These are phyloP conservation scores for Aspergillus fructus DNA, from an alignment of 2,329 filamentous ascomycete genomes.

Conservation along the genomic window DNA sequence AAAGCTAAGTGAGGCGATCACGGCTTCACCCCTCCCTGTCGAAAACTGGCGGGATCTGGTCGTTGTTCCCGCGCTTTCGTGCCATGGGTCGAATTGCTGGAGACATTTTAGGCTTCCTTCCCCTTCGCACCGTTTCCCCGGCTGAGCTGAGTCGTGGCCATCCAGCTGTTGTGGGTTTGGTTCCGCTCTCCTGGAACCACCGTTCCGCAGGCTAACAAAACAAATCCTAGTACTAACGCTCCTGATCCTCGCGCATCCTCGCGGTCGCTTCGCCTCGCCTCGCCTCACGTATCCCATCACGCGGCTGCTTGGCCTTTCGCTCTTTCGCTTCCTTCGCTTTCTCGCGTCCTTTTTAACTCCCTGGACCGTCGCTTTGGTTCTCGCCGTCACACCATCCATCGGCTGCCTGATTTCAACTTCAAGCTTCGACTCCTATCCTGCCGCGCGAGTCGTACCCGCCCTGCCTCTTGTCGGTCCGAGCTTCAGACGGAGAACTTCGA, in stretches of 20 bases:
- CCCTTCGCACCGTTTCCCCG: background rate
- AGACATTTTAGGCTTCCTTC: background rate
- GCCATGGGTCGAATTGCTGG: constrained; percentile 9
- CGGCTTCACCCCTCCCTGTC: background rate
- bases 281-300: constrained; percentile 15
- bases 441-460: background rate
- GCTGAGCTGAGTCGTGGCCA: background rate
- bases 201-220: constrained; percentile 12
- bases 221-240: constrained; percentile 1
- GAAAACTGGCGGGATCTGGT: background rate
- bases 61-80: background rate
- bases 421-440: background rate
- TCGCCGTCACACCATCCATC: background rate
- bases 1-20: constrained; percentile 5
- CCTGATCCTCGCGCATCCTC: background rate
- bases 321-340: background rate
- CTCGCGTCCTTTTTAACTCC: constrained; percentile 3
- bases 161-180: constrained; percentile 10
- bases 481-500: constrained; percentile 9
- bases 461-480: constrained; percentile 2
- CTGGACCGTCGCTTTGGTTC: background rate
- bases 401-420: background rate
- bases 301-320: constrained; percentile 9
- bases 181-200: constrained; percentile 22
- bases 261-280: constrained; percentile 13